Conservation (phyloP, 108 stramenopile species). For the Aureococcus anophagefferens region DNA sequence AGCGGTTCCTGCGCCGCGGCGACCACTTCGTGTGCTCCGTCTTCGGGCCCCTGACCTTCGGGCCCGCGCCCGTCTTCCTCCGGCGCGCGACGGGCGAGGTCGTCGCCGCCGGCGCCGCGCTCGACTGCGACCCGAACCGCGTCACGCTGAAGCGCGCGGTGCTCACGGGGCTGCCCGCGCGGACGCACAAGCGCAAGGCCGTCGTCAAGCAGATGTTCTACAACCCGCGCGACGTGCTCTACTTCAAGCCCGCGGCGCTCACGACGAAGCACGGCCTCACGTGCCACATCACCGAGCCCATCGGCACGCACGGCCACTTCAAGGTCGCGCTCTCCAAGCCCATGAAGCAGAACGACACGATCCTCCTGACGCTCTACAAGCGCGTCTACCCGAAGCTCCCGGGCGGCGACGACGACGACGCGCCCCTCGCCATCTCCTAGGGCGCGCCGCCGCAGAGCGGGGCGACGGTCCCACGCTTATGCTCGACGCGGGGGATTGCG, state of each 20-base stretch:
- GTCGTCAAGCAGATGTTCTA: slow-evolving; percentile 98
- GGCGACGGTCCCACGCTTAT: too few relatives aligned
- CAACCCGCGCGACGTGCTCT: slow-evolving; percentile 91
- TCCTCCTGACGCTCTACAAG: slow-evolving; percentile 93
- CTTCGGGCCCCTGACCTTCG: slow-evolving; percentile 88
- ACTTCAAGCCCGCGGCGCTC: slow-evolving; percentile 95
- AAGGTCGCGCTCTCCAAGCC: slow-evolving; percentile 92
- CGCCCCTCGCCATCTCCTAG: too few relatives aligned
- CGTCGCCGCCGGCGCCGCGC: slow-evolving; percentile 80
- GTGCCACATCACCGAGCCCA: slow-evolving; percentile 85
- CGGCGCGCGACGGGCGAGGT: slow-evolving; percentile 57
- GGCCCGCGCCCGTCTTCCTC: slow-evolving; percentile 72
- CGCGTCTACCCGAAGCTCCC: slow-evolving; percentile 86
- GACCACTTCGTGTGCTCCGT: slow-evolving; percentile 80
- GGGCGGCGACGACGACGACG: slow-evolving; percentile 30
- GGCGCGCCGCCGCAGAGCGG: too few relatives aligned
- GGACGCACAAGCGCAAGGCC: slow-evolving; percentile 87
- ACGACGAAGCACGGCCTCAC: slow-evolving; percentile 89
- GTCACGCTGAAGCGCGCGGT: slow-evolving; percentile 89
- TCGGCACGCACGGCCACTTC: slow-evolving; percentile 98
- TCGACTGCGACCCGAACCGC: slow-evolving; percentile 89
- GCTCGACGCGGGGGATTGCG: too few relatives aligned
- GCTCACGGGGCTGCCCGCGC: slow-evolving; percentile 92
- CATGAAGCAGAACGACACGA: slow-evolving; percentile 95
- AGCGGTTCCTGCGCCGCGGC: slow-evolving; percentile 78